Conservation (phyloP, 495 filamentous ascomycete species). For the Podospora australis region DNA sequence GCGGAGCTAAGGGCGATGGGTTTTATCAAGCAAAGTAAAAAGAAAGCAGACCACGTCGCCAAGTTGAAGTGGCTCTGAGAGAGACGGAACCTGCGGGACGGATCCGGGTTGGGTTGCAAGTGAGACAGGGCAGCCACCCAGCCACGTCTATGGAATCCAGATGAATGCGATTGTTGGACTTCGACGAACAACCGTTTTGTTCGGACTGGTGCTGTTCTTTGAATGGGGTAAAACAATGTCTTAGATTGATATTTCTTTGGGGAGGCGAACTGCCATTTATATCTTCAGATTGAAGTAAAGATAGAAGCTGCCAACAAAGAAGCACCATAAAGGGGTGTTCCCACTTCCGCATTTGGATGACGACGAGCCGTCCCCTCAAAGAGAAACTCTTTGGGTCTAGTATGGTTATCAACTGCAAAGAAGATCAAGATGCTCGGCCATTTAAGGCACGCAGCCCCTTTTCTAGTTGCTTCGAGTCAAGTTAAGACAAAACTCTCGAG, state of each 20-base stretch:
- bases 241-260: not conserved
- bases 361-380: too few species aligned
- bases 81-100: not conserved
- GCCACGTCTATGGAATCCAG: constrained; percentile 3
- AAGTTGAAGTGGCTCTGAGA: constrained; percentile 54
- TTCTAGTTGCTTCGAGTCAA: too few species aligned
- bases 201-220: not conserved
- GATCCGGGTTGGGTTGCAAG: constrained; percentile 1
- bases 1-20: constrained; percentile 82
- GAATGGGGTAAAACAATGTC: constrained; percentile 6
- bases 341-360: too few species aligned
- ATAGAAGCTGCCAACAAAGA: not conserved
- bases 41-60: constrained; percentile 84
- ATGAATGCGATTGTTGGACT: constrained; percentile 9
- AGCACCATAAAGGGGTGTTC: too few species aligned
- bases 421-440: too few species aligned
- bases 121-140: not conserved
- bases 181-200: not conserved
- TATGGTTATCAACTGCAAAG: too few species aligned
- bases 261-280: not conserved
- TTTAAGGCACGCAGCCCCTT: too few species aligned
- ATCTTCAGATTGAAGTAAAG: not conserved
- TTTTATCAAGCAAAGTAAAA: constrained; percentile 81
- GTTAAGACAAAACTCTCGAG: too few species aligned
- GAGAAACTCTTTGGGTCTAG: too few species aligned